Percentiles rank a stretch among this genome's conserved stretches.
Evolutionary conservation across 257 asterid genomes (phyloP).

Genomic region (Nicotiana knightiana): DNA sequence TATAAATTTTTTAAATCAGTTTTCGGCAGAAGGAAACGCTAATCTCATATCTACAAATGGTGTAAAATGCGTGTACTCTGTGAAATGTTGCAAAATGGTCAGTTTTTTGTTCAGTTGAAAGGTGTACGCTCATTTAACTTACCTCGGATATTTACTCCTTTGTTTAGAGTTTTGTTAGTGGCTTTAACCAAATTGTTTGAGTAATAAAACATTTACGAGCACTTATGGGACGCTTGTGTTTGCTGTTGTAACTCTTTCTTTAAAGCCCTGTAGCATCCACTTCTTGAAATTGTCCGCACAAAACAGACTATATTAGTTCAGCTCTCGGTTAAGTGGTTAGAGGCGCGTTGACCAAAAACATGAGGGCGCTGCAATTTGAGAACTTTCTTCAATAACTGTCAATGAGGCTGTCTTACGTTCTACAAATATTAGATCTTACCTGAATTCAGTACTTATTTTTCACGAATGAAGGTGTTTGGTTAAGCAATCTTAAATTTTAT

Average conservation of each 20-base stretch:
- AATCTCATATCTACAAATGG: not conserved
- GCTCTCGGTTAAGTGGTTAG: not conserved
- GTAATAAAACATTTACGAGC: not conserved
- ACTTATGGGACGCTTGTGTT: not conserved
- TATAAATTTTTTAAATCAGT: not conserved
- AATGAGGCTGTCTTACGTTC: not conserved
- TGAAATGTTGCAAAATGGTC: not conserved
- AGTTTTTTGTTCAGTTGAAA: not conserved
- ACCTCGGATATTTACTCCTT: not conserved
- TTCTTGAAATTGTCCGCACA: not conserved
- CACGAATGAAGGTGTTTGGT: not conserved
- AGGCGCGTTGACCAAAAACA: not conserved
- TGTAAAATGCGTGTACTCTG: slow-evolving; percentile 1
- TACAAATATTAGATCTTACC: not conserved
- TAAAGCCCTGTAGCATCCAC: not conserved
- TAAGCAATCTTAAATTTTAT: not conserved
- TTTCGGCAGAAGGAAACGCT: not conserved
- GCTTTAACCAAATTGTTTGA: not conserved
- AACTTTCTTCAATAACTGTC: not conserved
- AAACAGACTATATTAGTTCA: not conserved
- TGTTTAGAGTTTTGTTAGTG: not conserved
- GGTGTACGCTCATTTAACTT: not conserved
- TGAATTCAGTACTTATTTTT: not conserved
- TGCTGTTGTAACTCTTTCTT: not conserved
- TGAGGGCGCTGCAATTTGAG: not conserved